Conservation (phyloP, 768 basidiomycete genomes). For the Hirschioporus abietinus region DNA sequence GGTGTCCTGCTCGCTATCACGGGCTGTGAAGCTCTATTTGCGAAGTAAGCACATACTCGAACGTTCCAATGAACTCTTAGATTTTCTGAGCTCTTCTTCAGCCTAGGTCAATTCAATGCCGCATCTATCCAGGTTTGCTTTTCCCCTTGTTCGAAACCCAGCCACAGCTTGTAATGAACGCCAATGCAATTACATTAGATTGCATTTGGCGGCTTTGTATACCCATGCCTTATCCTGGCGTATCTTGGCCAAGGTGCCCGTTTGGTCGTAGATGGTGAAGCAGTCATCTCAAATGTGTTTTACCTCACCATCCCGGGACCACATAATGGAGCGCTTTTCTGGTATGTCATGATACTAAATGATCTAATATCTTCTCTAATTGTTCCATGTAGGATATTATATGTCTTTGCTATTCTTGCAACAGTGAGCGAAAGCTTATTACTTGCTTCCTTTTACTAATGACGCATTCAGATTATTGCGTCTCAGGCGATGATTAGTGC, state of each 20-base stretch:
- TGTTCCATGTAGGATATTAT: constrained; percentile 43
- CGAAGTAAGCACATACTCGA: constrained; percentile 40
- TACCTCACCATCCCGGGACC: constrained; percentile 61
- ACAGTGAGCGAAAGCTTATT: constrained; percentile 36
- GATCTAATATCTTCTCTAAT: background rate
- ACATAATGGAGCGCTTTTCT: constrained; percentile 48
- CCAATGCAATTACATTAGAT: constrained; percentile 25
- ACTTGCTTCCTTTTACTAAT: background rate
- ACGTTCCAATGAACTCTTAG: background rate
- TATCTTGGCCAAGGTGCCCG: constrained; percentile 72
- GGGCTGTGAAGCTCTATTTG: constrained; percentile 64
- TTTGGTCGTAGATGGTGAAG: constrained; percentile 45
- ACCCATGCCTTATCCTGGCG: constrained; percentile 54
- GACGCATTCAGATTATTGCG: constrained; percentile 42
- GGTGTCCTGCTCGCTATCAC: constrained; percentile 66
- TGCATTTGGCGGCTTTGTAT: constrained; percentile 48
- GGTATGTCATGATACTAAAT: constrained; percentile 28
- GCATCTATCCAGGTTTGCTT: constrained; percentile 45
- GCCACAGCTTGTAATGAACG: background rate
- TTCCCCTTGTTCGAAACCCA: background rate
- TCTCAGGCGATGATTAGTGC: constrained; percentile 70
- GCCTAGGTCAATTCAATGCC: constrained; percentile 64
- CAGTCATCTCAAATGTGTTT: constrained; percentile 51
- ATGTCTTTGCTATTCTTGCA: constrained; percentile 57
- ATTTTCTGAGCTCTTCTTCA: constrained; percentile 17